Evolutionary conservation across 176 grass and related monocot species (phyloP).

Genomic region (Avena sativa): DNA sequence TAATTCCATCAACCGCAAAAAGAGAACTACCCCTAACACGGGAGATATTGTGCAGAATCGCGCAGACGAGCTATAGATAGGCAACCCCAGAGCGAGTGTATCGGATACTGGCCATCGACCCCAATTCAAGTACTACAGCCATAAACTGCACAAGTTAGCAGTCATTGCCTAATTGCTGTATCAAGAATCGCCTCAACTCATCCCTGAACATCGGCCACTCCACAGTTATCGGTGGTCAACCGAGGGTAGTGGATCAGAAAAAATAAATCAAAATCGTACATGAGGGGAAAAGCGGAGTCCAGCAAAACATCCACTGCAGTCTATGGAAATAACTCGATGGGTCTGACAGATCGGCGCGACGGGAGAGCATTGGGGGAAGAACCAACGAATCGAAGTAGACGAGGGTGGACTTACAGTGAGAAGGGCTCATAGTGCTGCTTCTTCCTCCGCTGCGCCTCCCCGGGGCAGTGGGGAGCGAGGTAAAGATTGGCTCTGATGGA

Average conservation of each 20-base stretch:
- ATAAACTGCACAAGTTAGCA: not conserved
- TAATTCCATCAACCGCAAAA: not conserved
- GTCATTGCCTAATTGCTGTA: not conserved
- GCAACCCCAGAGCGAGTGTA: not conserved
- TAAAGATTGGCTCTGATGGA: slow-evolving; percentile 11
- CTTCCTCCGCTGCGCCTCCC: not conserved
- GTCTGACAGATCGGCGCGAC: slow-evolving; percentile 20
- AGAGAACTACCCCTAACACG: not conserved
- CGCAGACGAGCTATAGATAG: not conserved
- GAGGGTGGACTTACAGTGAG: slow-evolving; percentile 31
- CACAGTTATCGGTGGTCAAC: not conserved
- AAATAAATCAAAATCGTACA: not conserved
- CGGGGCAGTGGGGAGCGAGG: not conserved
- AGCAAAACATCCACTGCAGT: not conserved
- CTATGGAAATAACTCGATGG: not conserved
- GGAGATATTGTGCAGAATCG: not conserved
- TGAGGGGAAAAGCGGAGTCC: not conserved
- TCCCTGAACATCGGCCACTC: not conserved
- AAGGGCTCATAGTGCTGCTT: slow-evolving; percentile 41
- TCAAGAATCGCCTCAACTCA: not conserved
- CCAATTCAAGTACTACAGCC: not conserved
- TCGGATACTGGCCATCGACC: not conserved
- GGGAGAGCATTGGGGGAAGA: not conserved
- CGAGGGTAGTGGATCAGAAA: not conserved
- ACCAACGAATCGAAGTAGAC: not conserved